Conservation (phyloP, 345 rosid genomes). For the Pistacia integerrima region DNA sequence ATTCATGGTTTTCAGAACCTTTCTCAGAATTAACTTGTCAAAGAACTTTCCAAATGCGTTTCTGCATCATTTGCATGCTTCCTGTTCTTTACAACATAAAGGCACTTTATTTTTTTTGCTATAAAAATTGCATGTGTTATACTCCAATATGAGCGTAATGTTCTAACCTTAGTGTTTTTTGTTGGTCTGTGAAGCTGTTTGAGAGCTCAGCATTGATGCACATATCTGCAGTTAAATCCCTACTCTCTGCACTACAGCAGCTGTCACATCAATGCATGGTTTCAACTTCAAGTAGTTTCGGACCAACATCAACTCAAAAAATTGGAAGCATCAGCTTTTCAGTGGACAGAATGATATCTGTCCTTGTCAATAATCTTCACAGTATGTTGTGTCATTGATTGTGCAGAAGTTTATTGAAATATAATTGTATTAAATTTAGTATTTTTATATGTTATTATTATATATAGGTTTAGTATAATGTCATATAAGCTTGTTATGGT, state of each 20-base stretch:
- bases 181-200: conserved; percentile 63
- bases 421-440: background rate
- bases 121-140: background rate
- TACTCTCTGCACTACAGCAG: conserved; percentile 83
- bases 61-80: conserved; percentile 3
- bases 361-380: conserved; percentile 92
- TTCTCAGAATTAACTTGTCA: background rate
- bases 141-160: conserved; percentile 16
- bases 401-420: conserved; percentile 11
- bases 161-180: conserved; percentile 44
- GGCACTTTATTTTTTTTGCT: background rate
- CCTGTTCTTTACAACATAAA: background rate
- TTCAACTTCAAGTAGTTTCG: conserved; percentile 66
- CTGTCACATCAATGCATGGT: conserved; percentile 84
- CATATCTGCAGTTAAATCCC: conserved; percentile 92
- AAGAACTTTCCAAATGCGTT: background rate
- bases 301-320: conserved; percentile 72
- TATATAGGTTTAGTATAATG: background rate
- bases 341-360: conserved; percentile 91
- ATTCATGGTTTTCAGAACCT: background rate
- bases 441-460: background rate
- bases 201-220: conserved; percentile 99
- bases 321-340: conserved; percentile 84
- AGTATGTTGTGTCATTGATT: conserved; percentile 53
- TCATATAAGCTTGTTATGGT: background rate